Evolutionary conservation across 495 filamentous ascomycete species (phyloP).

Genomic region (Podospora appendiculata): DNA sequence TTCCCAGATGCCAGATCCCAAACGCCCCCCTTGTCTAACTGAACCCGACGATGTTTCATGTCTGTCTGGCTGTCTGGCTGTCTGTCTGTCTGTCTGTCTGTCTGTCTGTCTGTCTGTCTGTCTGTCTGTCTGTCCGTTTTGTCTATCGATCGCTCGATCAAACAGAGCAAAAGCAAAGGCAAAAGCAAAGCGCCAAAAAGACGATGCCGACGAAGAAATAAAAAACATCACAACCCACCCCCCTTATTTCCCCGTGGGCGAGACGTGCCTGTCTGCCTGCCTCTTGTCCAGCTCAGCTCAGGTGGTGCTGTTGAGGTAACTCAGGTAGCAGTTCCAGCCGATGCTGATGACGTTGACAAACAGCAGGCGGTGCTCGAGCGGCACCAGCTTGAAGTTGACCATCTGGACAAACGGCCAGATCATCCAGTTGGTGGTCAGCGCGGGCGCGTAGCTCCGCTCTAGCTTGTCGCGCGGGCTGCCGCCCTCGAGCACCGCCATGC

Average conservation of each 20-base stretch:
- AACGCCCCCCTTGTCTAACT: too few species aligned
- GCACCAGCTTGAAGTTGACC: conserved; percentile 85
- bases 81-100: background rate
- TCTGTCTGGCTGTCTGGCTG: background rate
- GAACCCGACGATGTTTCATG: background rate
- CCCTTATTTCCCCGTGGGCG: too few species aligned
- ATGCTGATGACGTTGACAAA: conserved; percentile 75
- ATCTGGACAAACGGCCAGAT: conserved; percentile 91
- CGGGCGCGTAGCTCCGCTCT: conserved; percentile 53
- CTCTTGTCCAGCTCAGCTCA: too few species aligned
- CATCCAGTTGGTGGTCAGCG: conserved; percentile 77
- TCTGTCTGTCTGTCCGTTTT: too few species aligned
- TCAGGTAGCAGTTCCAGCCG: conserved; percentile 97
- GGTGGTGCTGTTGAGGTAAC: conserved; percentile 77
- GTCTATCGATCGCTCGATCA: too few species aligned
- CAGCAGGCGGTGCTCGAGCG: conserved; percentile 75
- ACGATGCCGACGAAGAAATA: too few species aligned
- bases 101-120: background rate
- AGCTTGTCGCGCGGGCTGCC: conserved; percentile 62
- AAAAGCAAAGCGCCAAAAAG: too few species aligned
- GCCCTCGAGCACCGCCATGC: conserved; percentile 87
- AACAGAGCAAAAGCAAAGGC: too few species aligned
- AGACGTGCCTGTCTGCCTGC: too few species aligned
- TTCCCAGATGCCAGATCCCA: too few species aligned
- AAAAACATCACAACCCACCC: too few species aligned